Conservation (phyloP, 2,329 filamentous ascomycete species). For the Didymosphaeria variabile region DNA sequence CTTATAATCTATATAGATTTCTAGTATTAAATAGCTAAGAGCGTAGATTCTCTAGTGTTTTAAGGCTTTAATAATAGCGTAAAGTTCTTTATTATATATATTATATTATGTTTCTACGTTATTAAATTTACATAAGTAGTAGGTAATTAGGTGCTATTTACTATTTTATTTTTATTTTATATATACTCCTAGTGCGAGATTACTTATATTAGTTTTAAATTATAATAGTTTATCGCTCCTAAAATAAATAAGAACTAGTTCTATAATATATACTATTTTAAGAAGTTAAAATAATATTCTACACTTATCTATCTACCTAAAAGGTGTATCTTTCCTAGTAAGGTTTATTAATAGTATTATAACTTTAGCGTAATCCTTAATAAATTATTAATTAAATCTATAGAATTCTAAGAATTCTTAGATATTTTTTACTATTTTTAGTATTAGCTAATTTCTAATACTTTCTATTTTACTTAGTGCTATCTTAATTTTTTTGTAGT, state of each 20-base stretch:
- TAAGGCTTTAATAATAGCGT: too few relatives aligned
- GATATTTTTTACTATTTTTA: conserved; percentile 1
- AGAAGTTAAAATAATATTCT: background rate
- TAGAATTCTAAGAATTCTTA: background rate
- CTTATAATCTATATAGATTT: too few relatives aligned
- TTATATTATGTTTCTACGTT: conserved; percentile 13
- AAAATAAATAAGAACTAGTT: conserved; percentile 1
- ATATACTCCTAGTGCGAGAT: background rate
- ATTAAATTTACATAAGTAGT: conserved; percentile 15
- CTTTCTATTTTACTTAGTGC: conserved; percentile 7
- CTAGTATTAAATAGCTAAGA: too few relatives aligned
- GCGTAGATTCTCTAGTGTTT: too few relatives aligned
- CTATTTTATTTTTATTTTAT: conserved; percentile 5
- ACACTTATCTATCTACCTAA: background rate
- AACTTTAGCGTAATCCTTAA: background rate
- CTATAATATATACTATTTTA: conserved; percentile 3
- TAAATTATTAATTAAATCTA: conserved; percentile 1
- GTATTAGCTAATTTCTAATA: conserved; percentile 1
- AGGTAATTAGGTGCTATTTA: conserved; percentile 13
- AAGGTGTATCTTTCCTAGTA: background rate
- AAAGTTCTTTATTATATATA: conserved; percentile 21
- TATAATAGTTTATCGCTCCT: background rate
- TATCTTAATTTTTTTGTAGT: conserved; percentile 3
- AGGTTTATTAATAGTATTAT: background rate
- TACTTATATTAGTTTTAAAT: background rate